A percentile compares a stretch with the other conserved stretches of the same genome.
phyloP scores from a whole-genome alignment of 805 yeast genomes.

The Saturnispora zaruensis region DNA sequence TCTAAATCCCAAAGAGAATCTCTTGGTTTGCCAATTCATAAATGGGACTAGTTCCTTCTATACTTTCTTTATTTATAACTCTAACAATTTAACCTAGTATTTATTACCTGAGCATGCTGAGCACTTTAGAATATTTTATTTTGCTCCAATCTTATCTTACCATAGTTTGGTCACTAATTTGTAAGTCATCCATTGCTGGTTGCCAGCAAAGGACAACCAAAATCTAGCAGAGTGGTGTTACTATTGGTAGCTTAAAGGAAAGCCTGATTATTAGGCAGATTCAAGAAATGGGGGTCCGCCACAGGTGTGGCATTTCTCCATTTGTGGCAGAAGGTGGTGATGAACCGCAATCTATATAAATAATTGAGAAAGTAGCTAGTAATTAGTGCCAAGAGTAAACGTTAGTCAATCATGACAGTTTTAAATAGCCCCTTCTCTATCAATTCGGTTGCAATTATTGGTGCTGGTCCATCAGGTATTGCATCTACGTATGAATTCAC shows the following conservation, averaged over 20 bases:
- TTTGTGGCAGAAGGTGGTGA: neutral
- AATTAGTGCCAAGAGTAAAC: neutral
- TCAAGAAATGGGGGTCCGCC: neutral
- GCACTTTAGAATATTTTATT: neutral
- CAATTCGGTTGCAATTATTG: slow-evolving; percentile 31
- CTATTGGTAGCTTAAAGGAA: neutral
- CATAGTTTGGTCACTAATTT: too few relatives aligned
- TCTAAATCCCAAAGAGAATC: slow-evolving; percentile 17
- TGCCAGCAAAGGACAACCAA: too few relatives aligned
- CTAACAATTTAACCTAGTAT: neutral
- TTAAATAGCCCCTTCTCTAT: slow-evolving; percentile 3
- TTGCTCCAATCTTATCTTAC: too few relatives aligned
- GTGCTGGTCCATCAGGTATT: slow-evolving; percentile 37
- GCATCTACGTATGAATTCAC: slow-evolving; percentile 30
- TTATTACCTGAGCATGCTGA: neutral
- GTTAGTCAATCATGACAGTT: slow-evolving; percentile 6
- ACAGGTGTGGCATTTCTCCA: slow-evolving; percentile 2
- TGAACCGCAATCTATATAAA: neutral
- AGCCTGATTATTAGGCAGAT: neutral
- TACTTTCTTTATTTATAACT: neutral
- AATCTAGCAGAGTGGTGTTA: neutral
- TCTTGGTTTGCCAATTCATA: slow-evolving; percentile 8
- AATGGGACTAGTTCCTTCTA: neutral
- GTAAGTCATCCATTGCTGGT: too few relatives aligned
- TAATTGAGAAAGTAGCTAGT: neutral